Base-by-base conservation (phyloP, 306 rosid genomes). In the Ammopiptanthus mongolicus region DNA sequence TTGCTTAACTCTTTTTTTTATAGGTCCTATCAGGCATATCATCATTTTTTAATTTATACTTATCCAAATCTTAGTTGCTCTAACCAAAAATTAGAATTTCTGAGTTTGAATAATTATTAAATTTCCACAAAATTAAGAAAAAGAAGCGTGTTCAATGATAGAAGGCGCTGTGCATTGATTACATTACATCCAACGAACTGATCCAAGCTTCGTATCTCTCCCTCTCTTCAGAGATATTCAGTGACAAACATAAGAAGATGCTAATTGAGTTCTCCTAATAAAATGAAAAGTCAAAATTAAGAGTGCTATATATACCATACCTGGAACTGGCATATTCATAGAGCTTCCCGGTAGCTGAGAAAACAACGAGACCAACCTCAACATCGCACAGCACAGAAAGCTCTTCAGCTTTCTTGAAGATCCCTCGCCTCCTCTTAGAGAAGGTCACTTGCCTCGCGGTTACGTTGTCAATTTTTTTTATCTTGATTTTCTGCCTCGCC, bases 371-470 rank as follows among this genome's bases (percentile, higher is more conserved):
- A 0, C 68, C 86, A 41, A 82, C 73, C 3, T 78, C 76, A 41
- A 80, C 86, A 73, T 82, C 86, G 5, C 86, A 82, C 0, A 82
- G 69, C 59, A 82, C 86, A 0, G 86, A 66, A 66, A 82, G 86
- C 63, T 82, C 86, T 11, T 69, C 15, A 5, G 86, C 86, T 59
- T 82, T 82, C 77, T 82, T 82, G 37, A 82, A 66, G 34, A 82
- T 12, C 46, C 86, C 86, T 72, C 82, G 7, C 34, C 86, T 82
- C 50, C 86, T 82, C 51, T 82, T 82, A 0, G 82, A 82, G n/a
- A 82, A 82, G 0, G 86, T 82, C 8, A 82, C 86, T 9, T 82
- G 86, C 79, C 86, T 82, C 55, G 86, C 86, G 5, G 86, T 72
- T 74, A 77, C 15, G 72, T 77, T 77, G 47, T 82, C 82, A 10